Conservation (phyloP, 768 basidiomycete genomes). For the Tricholoma sp. region DNA sequence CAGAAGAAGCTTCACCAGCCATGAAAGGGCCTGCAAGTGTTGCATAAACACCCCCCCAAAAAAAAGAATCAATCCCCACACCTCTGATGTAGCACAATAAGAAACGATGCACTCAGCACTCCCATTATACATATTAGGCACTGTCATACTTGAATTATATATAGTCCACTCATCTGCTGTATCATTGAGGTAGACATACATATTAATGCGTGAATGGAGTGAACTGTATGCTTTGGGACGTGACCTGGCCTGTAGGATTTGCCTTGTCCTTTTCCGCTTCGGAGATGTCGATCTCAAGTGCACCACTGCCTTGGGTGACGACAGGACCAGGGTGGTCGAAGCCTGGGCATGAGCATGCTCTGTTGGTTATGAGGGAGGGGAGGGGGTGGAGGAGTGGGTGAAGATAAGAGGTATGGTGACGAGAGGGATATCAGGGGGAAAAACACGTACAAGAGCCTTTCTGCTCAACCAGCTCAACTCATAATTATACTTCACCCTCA, state of each 20-base stretch:
- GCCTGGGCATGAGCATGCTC: slow-evolving; percentile 70
- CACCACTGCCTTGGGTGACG: slow-evolving; percentile 51
- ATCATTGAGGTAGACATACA: slow-evolving; percentile 25
- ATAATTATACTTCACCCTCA: slow-evolving; percentile 44
- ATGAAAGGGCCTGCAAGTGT: too few relatives aligned
- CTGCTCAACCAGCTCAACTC: slow-evolving; percentile 71
- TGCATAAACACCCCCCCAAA: too few relatives aligned
- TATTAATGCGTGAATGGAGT: slow-evolving; percentile 47
- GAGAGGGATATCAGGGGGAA: neutral
- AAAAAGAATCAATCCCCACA: too few relatives aligned
- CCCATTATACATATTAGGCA: slow-evolving; percentile 40
- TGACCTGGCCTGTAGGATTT: slow-evolving; percentile 40
- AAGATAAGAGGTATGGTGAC: too few relatives aligned
- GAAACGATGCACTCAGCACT: slow-evolving; percentile 34
- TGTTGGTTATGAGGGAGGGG: too few relatives aligned
- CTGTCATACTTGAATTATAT: slow-evolving; percentile 25
- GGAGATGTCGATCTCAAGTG: slow-evolving; percentile 80
- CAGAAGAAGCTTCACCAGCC: slow-evolving; percentile 40
- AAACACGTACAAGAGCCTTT: too few relatives aligned
- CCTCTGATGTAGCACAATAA: too few relatives aligned
- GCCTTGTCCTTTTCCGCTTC: slow-evolving; percentile 68
- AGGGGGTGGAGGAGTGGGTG: too few relatives aligned
- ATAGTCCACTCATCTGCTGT: slow-evolving; percentile 24
- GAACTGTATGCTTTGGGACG: slow-evolving; percentile 72
- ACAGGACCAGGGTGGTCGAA: slow-evolving; percentile 76